Conservation (phyloP, 2,329 filamentous ascomycete genomes). For the Fusarium vanettenii region DNA sequence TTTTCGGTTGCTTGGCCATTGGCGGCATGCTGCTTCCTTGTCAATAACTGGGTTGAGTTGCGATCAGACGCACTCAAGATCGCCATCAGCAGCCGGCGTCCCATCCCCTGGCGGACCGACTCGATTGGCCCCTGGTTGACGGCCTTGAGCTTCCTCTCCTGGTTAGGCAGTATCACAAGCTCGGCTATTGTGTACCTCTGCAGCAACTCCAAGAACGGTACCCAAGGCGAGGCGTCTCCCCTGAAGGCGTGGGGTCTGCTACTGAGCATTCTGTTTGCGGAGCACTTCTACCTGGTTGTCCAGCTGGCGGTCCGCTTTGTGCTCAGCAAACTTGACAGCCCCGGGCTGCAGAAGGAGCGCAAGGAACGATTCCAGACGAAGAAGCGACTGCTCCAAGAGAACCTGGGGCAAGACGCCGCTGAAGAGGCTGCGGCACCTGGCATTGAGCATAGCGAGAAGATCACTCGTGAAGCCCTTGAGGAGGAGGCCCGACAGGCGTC, state of each 20-base stretch:
- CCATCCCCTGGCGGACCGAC: slow-evolving; percentile 89
- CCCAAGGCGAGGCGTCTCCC: slow-evolving; percentile 73
- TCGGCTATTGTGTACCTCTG: slow-evolving; percentile 93
- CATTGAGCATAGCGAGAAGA: slow-evolving; percentile 67
- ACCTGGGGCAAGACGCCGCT: slow-evolving; percentile 67
- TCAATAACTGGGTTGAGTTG: slow-evolving; percentile 97
- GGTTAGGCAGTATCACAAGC: slow-evolving; percentile 90
- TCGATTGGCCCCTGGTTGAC: slow-evolving; percentile 95
- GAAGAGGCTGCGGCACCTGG: slow-evolving; percentile 60
- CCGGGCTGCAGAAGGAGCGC: slow-evolving; percentile 86
- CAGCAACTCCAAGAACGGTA: slow-evolving; percentile 73
- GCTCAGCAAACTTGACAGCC: slow-evolving; percentile 84
- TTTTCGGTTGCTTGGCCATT: slow-evolving; percentile 96
- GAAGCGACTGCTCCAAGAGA: slow-evolving; percentile 82
- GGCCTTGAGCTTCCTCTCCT: slow-evolving; percentile 88
- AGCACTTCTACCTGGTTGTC: slow-evolving; percentile 88
- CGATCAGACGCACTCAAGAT: slow-evolving; percentile 96
- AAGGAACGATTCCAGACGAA: slow-evolving; percentile 84
- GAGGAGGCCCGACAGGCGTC: slow-evolving; percentile 69
- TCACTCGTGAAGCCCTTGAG: slow-evolving; percentile 73
- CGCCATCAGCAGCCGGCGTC: slow-evolving; percentile 86
- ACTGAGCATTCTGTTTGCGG: slow-evolving; percentile 83
- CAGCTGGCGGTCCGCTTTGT: slow-evolving; percentile 78
- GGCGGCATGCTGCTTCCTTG: slow-evolving; percentile 86
- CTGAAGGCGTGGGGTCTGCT: slow-evolving; percentile 86